A percentile compares a stretch with the other conserved stretches of the same genome.
phyloP scores from a whole-genome alignment of 1,139 yeast species.

The Candida smagusa region DNA sequence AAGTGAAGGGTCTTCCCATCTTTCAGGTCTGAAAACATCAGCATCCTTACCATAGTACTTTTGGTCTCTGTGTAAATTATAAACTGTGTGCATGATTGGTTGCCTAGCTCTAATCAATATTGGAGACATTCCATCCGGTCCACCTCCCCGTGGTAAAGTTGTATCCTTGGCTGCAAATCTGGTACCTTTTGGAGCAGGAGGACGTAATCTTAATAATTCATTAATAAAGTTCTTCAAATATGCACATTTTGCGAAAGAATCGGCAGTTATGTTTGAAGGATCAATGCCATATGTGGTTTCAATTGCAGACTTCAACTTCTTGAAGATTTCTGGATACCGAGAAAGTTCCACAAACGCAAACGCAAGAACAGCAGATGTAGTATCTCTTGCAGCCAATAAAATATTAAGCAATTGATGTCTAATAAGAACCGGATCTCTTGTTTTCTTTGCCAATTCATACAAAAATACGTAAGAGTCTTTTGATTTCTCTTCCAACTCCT shows the following conservation, averaged over 20 bases:
- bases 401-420: slow-evolving; percentile 46
- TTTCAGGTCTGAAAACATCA: slow-evolving; percentile 44
- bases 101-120: slow-evolving; percentile 46
- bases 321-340: slow-evolving; percentile 35
- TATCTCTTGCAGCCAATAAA: slow-evolving; percentile 46
- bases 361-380: slow-evolving; percentile 45
- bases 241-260: slow-evolving; percentile 46
- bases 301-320: slow-evolving; percentile 32
- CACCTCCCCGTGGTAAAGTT: slow-evolving; percentile 53
- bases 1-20: slow-evolving; percentile 41
- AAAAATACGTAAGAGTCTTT: slow-evolving; percentile 40
- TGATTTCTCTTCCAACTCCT: slow-evolving; percentile 36
- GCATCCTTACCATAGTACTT: slow-evolving; percentile 50
- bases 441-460: slow-evolving; percentile 44
- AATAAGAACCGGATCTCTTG: slow-evolving; percentile 39
- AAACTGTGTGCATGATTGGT: slow-evolving; percentile 41
- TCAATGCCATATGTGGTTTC: slow-evolving; percentile 31
- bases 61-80: slow-evolving; percentile 45
- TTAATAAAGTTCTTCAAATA: slow-evolving; percentile 47
- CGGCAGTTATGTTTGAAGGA: slow-evolving; percentile 39
- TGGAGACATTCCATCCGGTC: slow-evolving; percentile 40
- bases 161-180: slow-evolving; percentile 46
- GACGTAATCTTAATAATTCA: slow-evolving; percentile 53
- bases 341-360: slow-evolving; percentile 41
- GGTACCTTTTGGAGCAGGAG: slow-evolving; percentile 52